A percentile compares a stretch with the other conserved stretches of the same genome.
These are phyloP conservation scores for Trametes hirsuta DNA, from an alignment of 1,284 basidiomycete species.

Conservation along the genomic window DNA sequence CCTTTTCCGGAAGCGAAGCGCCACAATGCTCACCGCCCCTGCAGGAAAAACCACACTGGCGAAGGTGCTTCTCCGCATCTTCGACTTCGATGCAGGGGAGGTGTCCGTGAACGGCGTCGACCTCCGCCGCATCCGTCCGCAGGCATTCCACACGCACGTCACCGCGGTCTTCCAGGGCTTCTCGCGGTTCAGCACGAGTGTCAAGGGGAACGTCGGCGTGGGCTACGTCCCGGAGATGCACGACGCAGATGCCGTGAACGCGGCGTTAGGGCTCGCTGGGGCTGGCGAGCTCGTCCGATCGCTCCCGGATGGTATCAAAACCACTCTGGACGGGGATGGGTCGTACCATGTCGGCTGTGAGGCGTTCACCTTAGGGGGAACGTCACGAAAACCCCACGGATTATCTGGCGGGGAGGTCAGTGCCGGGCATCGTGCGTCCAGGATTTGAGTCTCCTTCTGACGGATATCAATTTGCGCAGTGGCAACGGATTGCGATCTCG, in stretches of 20 bases:
- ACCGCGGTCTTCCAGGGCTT: constrained; percentile 85
- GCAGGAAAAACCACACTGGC: constrained; percentile 83
- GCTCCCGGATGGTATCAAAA: constrained; percentile 69
- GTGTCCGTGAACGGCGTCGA: constrained; percentile 70
- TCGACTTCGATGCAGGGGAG: constrained; percentile 60
- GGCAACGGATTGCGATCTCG: constrained; percentile 84
- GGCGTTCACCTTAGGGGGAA: constrained; percentile 27
- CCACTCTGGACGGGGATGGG: constrained; percentile 63
- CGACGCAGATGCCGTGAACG: constrained; percentile 53
- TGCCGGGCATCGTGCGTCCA: constrained; percentile 3
- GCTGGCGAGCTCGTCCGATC: constrained; percentile 63
- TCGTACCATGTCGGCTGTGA: constrained; percentile 56
- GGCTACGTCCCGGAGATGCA: constrained; percentile 66
- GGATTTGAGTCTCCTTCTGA: not conserved
- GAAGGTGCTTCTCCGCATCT: constrained; percentile 75
- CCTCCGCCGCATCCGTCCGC: constrained; percentile 62
- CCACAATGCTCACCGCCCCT: not conserved
- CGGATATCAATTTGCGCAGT: constrained; percentile 47
- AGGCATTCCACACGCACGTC: constrained; percentile 70
- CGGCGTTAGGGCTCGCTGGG: constrained; percentile 67
- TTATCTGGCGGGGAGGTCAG: constrained; percentile 79
- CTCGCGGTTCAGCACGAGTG: constrained; percentile 72
- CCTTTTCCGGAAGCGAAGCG: not conserved
- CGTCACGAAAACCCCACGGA: constrained; percentile 53
- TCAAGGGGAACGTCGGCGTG: constrained; percentile 79